Base-by-base conservation (phyloP, 441 rosid species). In the Jatropha podagrica region DNA sequence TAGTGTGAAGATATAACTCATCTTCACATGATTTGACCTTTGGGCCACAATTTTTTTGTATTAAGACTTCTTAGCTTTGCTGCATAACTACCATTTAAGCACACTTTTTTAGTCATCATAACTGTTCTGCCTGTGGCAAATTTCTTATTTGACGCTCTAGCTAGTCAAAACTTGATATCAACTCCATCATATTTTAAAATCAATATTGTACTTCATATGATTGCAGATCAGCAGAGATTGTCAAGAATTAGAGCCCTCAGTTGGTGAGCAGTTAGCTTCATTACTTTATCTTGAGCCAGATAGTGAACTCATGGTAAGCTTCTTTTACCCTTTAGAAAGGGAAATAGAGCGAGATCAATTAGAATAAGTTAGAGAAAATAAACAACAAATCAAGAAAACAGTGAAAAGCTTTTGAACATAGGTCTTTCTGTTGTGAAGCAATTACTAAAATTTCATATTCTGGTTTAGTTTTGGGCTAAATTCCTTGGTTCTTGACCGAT, bases 181-280 rank as follows among this genome's bases (percentile, higher is more conserved):
- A n/a, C 51, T 38, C 38, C 0, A 4, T 69, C 52, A 52, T n/a
- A 14, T n/a, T 63, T 72, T 71, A 49, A 52, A 51, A 58, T 82
- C 69, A 52, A 78, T 78, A 46, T 69, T 73, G 44, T 80, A 7
- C 78, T 72, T 76, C 68, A 65, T 73, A 60, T 69, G 40, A 48
- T 73, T 82, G 85, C 91, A 96, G 99, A 96, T 96, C 78, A 96
- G 99, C 81, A 94, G 99, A 89, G 99, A 96, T 74, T 96, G 99
- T 82, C 99, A 94, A 82, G 99, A 96, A 87, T 85, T 96, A 76
- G 99, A 96, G 85, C 88, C 93, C 56, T 92, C 97, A 32, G 58
- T 96, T 74, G 99, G 99, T 48, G 98, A 88, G 88, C 90, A 92
- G 86, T 86, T 96, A 87, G 98, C 97, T 63, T 88, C 93, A 76